phyloP scores from a whole-genome alignment of 2,329 filamentous ascomycete species.

The Monascus ruber region DNA sequence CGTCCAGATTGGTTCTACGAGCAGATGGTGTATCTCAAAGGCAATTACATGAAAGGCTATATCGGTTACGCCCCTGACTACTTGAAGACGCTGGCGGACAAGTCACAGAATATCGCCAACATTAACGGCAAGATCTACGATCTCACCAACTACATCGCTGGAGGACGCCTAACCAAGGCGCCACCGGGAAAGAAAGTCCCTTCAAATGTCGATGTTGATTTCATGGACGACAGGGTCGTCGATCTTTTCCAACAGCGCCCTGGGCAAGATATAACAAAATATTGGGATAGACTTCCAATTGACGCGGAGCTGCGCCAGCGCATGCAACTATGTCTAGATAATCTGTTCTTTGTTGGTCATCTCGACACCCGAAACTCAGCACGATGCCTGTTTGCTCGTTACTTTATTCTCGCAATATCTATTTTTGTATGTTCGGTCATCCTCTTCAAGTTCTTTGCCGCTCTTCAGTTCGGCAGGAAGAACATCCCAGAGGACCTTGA shows the following conservation, averaged over 20 bases:
- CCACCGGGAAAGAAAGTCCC: conserved; percentile 42
- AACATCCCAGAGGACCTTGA: conserved; percentile 91
- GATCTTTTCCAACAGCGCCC: conserved; percentile 64
- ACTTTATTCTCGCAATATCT: conserved; percentile 78
- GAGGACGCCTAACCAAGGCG: conserved; percentile 56
- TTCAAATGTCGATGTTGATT: conserved; percentile 50
- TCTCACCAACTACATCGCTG: conserved; percentile 67
- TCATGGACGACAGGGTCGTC: conserved; percentile 68
- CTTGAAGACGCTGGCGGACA: conserved; percentile 55
- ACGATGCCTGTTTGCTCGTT: conserved; percentile 76
- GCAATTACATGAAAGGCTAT: conserved; percentile 73
- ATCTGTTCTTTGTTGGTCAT: conserved; percentile 87
- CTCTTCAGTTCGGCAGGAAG: conserved; percentile 84
- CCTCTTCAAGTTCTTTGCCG: conserved; percentile 91
- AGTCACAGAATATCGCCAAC: conserved; percentile 61
- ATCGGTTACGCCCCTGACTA: conserved; percentile 74
- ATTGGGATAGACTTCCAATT: conserved; percentile 63
- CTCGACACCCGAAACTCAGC: conserved; percentile 82
- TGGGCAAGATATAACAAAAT: conserved; percentile 70
- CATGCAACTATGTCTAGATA: conserved; percentile 79
- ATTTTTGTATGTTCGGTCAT: conserved; percentile 71
- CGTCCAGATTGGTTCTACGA: conserved; percentile 89
- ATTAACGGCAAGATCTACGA: conserved; percentile 77
- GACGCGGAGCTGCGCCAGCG: conserved; percentile 44
- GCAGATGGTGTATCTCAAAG: conserved; percentile 66